phyloP scores from a whole-genome alignment of 148 eudicot genomes.

The Camellia lanceoleosa region DNA sequence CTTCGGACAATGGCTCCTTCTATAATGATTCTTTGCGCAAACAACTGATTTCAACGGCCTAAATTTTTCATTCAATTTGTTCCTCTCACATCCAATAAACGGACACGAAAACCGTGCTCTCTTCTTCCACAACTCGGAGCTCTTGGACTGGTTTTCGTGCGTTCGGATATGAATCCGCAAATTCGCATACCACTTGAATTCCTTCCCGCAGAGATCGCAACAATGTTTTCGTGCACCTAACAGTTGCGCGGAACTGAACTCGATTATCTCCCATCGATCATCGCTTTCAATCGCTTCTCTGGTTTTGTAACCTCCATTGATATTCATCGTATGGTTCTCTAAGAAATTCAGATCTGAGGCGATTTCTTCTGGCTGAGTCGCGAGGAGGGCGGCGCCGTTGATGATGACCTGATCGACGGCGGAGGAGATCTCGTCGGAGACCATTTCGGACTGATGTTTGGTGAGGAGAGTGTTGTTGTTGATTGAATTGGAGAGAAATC shows the following conservation, averaged over 20 bases:
- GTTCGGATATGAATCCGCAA: conserved; percentile 58
- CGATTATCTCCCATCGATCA: conserved; percentile 37
- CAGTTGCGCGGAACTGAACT: conserved; percentile 51
- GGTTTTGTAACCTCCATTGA: conserved; percentile 13
- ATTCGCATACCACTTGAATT: conserved; percentile 56
- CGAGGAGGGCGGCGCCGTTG: conserved; percentile 27
- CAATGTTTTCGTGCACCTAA: conserved; percentile 58
- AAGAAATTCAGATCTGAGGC: too few species aligned
- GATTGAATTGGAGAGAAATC: conserved; percentile 47
- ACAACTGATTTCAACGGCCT: conserved; percentile 53
- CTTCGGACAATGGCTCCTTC: conserved; percentile 68
- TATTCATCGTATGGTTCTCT: too few species aligned
- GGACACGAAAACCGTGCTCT: conserved; percentile 63
- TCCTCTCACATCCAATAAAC: conserved; percentile 49
- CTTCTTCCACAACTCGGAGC: conserved; percentile 23
- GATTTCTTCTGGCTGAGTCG: too few species aligned
- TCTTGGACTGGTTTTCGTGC: conserved; percentile 48
- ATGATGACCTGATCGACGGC: conserved; percentile 55
- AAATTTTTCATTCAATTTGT: conserved; percentile 42
- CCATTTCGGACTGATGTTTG: conserved; percentile 26
- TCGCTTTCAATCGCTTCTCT: conserved; percentile 11
- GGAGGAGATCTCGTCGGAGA: conserved; percentile 49
- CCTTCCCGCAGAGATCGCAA: conserved; percentile 59
- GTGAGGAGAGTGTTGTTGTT: conserved; percentile 30
- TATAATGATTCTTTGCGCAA: conserved; percentile 71